Conservation (phyloP, 768 basidiomycete genomes). For the Mycena haematopus region DNA sequence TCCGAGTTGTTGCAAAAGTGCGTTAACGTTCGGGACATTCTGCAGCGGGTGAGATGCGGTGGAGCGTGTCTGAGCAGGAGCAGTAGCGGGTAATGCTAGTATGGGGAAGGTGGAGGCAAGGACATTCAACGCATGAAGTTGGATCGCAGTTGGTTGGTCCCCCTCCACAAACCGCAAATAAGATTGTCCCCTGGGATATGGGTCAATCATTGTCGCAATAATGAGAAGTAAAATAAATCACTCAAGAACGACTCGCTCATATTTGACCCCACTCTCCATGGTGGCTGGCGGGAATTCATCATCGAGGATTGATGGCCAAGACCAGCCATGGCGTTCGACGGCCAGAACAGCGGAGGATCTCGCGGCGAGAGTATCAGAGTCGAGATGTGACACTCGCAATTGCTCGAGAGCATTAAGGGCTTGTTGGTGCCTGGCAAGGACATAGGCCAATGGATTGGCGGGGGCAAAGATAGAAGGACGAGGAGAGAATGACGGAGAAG, state of each 20-base stretch:
- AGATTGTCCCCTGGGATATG: constrained; percentile 48
- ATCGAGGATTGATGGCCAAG: constrained; percentile 58
- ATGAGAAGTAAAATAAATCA: constrained; percentile 32
- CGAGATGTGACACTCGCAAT: constrained; percentile 18
- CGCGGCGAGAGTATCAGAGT: constrained; percentile 20
- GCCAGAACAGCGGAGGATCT: constrained; percentile 40
- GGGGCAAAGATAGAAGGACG: constrained; percentile 21
- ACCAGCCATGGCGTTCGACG: constrained; percentile 49
- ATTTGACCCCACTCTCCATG: constrained; percentile 48
- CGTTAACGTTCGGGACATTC: constrained; percentile 63
- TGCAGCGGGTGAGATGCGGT: constrained; percentile 40
- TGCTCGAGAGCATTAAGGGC: constrained; percentile 42
- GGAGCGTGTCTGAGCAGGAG: constrained; percentile 31
- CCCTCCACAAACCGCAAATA: constrained; percentile 61
- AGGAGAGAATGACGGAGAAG: constrained; percentile 11
- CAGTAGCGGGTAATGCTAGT: constrained; percentile 42
- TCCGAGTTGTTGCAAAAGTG: constrained; percentile 69
- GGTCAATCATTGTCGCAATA: constrained; percentile 17
- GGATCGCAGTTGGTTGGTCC: constrained; percentile 59
- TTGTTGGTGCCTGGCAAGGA: constrained; percentile 50
- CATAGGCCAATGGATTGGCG: constrained; percentile 42
- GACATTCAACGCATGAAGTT: constrained; percentile 69
- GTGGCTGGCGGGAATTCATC: constrained; percentile 49
- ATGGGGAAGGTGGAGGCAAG: constrained; percentile 64
- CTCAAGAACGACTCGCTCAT: constrained; percentile 48